These are phyloP conservation scores for Amanita pseudoporphyria DNA, from an alignment of 768 basidiomycete species.

Conservation along the genomic window DNA sequence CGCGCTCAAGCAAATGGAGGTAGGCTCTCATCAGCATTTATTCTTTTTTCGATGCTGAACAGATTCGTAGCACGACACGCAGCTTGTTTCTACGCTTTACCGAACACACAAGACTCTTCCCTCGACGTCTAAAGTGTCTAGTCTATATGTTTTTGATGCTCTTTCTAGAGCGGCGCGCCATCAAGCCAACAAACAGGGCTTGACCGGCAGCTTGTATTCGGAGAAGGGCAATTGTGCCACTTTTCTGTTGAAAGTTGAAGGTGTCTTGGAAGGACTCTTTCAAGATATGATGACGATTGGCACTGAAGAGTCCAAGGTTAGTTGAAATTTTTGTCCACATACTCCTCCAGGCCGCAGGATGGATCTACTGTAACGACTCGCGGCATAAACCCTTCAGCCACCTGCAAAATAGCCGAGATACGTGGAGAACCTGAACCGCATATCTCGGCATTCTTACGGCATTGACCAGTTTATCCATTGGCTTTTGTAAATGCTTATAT, in stretches of 20 bases:
- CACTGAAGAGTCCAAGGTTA: slow-evolving; percentile 76
- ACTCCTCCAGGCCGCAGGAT: neutral
- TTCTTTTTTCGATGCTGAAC: neutral
- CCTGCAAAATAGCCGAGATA: neutral
- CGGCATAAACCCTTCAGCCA: neutral
- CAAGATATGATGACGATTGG: slow-evolving; percentile 68
- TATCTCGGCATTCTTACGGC: neutral
- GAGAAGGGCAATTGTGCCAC: slow-evolving; percentile 65
- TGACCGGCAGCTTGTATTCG: slow-evolving; percentile 45
- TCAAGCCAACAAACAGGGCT: slow-evolving; percentile 53
- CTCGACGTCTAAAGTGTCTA: slow-evolving; percentile 62
- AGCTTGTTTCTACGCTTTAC: slow-evolving; percentile 82
- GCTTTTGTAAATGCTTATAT: too few relatives aligned
- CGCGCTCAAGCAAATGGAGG: slow-evolving; percentile 71
- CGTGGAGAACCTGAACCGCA: neutral
- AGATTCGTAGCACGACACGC: slow-evolving; percentile 59
- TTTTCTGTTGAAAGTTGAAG: slow-evolving; percentile 85
- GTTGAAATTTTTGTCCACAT: slow-evolving; percentile 26
- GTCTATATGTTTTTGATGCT: slow-evolving; percentile 92
- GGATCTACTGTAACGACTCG: neutral
- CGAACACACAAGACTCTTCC: slow-evolving; percentile 79
- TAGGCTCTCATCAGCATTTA: slow-evolving; percentile 24
- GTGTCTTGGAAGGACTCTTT: slow-evolving; percentile 82
- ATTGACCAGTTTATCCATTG: too few relatives aligned
- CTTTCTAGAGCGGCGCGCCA: slow-evolving; percentile 75